These are phyloP conservation scores for Bocquillonia castaneifolia DNA, from an alignment of 441 rosid species.

Conservation along the genomic window DNA sequence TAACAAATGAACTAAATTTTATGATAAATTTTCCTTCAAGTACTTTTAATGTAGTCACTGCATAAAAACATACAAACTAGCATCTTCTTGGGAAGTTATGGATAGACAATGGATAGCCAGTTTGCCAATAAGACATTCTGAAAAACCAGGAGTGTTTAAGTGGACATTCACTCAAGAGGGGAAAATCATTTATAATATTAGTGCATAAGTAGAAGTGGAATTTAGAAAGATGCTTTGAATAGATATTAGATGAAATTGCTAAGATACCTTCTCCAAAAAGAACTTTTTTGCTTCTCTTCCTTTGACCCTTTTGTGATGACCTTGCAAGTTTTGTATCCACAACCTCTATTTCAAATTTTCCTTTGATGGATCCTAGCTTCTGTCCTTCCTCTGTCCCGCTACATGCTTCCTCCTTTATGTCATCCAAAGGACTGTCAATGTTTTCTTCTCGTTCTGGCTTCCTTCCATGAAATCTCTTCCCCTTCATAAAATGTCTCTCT, in stretches of 20 bases:
- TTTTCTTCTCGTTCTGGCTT: constrained; percentile 46
- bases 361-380: constrained; percentile 38
- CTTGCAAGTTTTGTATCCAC: constrained; percentile 40
- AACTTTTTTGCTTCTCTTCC: constrained; percentile 70
- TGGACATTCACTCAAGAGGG: background rate
- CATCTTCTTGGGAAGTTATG: background rate
- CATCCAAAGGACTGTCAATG: constrained; percentile 53
- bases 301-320: constrained; percentile 40
- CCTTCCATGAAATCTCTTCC: constrained; percentile 44
- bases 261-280: constrained; percentile 63
- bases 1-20: background rate
- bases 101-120: constrained; percentile 1
- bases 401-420: constrained; percentile 78
- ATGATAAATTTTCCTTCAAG: background rate
- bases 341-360: constrained; percentile 40
- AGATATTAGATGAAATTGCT: constrained; percentile 6
- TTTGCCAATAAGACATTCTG: background rate
- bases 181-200: background rate
- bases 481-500: constrained; percentile 37
- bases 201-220: background rate
- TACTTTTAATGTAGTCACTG: background rate
- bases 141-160: background rate
- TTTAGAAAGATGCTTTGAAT: background rate
- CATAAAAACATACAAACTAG: background rate
- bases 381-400: constrained; percentile 77